Percentiles rank a stretch among this genome's conserved stretches.
Conservation (phyloP, 2,329 filamentous ascomycete genomes). For the Paecilomyces sp. region DNA sequence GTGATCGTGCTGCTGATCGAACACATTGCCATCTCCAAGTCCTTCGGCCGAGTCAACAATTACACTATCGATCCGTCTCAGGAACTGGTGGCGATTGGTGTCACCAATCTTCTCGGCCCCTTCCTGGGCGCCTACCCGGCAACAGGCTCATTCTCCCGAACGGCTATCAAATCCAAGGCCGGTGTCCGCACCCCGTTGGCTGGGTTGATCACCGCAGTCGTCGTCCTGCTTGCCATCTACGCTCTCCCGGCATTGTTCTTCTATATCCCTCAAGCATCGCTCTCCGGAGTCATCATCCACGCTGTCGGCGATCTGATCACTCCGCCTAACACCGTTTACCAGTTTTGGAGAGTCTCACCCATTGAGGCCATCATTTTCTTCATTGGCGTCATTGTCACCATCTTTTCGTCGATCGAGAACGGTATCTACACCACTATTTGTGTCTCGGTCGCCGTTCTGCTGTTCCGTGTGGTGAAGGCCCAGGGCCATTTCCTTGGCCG, state of each 20-base stretch:
- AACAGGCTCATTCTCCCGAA: constrained; percentile 92
- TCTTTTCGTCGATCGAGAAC: constrained; percentile 84
- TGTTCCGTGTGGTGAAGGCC: constrained; percentile 78
- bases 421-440: constrained; percentile 84
- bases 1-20: constrained; percentile 95
- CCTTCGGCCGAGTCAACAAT: constrained; percentile 91
- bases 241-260: constrained; percentile 83
- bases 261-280: constrained; percentile 76
- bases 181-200: constrained; percentile 88
- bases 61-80: constrained; percentile 94
- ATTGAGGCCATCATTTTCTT: constrained; percentile 91
- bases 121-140: constrained; percentile 89
- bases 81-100: constrained; percentile 88
- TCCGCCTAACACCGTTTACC: constrained; percentile 81
- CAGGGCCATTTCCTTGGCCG: constrained; percentile 76
- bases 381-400: constrained; percentile 78
- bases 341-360: constrained; percentile 91
- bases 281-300: constrained; percentile 90
- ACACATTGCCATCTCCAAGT: constrained; percentile 95
- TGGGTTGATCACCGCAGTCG: constrained; percentile 75
- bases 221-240: constrained; percentile 87
- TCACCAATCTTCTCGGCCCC: constrained; percentile 81
- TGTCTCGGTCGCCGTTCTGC: constrained; percentile 66
- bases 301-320: constrained; percentile 91
- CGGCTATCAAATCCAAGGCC: constrained; percentile 94